Percentiles rank a stretch among this genome's conserved stretches.
Evolutionary conservation across 495 filamentous ascomycete species (phyloP).

Genomic region (Aspergillus incahuasiensis): DNA sequence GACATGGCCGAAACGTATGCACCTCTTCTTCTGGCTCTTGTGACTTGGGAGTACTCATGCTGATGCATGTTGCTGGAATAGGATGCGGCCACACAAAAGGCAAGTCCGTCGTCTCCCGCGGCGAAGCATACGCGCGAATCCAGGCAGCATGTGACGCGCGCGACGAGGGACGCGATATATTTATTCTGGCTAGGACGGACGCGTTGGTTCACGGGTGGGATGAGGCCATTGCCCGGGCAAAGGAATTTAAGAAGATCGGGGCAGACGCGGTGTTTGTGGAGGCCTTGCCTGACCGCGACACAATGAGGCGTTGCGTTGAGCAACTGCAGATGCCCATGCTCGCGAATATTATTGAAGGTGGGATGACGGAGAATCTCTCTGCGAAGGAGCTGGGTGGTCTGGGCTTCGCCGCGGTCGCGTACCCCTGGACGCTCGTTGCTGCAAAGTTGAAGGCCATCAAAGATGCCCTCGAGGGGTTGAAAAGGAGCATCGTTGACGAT

Average conservation of each 20-base stretch:
- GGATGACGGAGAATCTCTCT: constrained; percentile 34
- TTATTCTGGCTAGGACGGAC: constrained; percentile 40
- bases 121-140: constrained; percentile 38
- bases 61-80: not conserved
- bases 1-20: constrained; percentile 35
- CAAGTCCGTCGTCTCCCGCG: constrained; percentile 38
- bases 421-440: constrained; percentile 40
- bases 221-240: constrained; percentile 32
- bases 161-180: constrained; percentile 39
- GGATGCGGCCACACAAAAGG: constrained; percentile 44
- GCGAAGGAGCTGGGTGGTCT: constrained; percentile 34
- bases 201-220: constrained; percentile 35
- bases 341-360: constrained; percentile 43
- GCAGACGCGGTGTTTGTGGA: constrained; percentile 41
- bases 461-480: constrained; percentile 34
- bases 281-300: constrained; percentile 35
- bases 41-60: not conserved
- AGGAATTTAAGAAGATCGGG: constrained; percentile 34
- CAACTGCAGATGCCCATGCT: constrained; percentile 35
- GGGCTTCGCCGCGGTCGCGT: constrained; percentile 37
- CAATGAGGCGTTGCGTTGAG: constrained; percentile 31
- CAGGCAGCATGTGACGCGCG: constrained; percentile 38
- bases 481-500: constrained; percentile 27
- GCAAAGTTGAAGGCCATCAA: constrained; percentile 37
- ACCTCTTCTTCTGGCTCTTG: not conserved